These are phyloP conservation scores for Curvularia hawaiiensis DNA, from an alignment of 2,329 filamentous ascomycete genomes.

Conservation along the genomic window DNA sequence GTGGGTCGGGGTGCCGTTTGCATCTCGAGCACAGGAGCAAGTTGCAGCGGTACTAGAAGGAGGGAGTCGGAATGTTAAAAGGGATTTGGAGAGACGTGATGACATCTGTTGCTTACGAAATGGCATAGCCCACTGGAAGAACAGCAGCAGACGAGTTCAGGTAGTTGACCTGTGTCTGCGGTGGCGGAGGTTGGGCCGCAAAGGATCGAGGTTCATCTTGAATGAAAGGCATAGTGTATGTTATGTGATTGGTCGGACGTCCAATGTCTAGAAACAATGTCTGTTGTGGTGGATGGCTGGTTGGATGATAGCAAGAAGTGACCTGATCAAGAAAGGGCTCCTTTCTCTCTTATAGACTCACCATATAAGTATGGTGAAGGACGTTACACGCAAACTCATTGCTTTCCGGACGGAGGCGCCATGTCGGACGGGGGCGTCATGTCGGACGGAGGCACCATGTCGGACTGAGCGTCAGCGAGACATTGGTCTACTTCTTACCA, in stretches of 20 bases:
- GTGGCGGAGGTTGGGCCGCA: neutral
- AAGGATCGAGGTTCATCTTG: neutral
- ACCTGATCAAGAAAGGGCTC: too few relatives aligned
- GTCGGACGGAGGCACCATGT: too few relatives aligned
- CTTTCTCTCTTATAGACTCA: neutral
- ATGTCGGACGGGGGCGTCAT: too few relatives aligned
- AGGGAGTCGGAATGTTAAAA: neutral
- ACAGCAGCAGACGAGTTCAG: neutral
- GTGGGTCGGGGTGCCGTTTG: neutral
- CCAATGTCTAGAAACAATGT: neutral
- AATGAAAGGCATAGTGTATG: constrained; percentile 1
- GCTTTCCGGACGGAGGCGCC: too few relatives aligned
- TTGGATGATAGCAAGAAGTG: neutral
- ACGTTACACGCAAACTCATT: too few relatives aligned
- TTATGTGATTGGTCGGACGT: neutral
- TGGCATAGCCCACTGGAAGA: neutral
- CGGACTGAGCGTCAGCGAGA: too few relatives aligned
- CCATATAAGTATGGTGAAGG: too few relatives aligned
- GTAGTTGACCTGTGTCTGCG: neutral
- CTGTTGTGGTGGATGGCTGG: neutral
- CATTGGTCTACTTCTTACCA: too few relatives aligned
- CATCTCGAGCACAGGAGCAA: neutral
- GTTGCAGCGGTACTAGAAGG: neutral
- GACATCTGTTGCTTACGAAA: neutral
- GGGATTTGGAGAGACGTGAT: too few relatives aligned